Percentiles rank a stretch among this genome's conserved stretches.
phyloP scores from a whole-genome alignment of 75 land plant species.

The Larix kaempferi region DNA sequence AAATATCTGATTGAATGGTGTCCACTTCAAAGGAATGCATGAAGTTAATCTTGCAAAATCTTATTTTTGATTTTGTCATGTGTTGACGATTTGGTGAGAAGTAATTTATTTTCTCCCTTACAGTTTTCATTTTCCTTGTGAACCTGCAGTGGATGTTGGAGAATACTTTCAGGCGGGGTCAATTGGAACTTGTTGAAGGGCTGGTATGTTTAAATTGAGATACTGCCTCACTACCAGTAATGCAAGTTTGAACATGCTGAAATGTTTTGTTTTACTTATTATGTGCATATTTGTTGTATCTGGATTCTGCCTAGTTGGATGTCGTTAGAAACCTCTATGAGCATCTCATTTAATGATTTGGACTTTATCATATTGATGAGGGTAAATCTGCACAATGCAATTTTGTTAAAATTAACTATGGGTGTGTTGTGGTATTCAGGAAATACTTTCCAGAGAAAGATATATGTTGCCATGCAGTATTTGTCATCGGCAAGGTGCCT shows the following conservation, averaged over 20 bases:
- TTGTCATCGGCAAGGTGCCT: slow-evolving; percentile 70
- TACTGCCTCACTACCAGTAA: not conserved
- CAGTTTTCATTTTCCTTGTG: not conserved
- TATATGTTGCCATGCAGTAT: slow-evolving; percentile 47
- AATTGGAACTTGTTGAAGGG: slow-evolving; percentile 58
- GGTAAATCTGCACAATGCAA: not conserved
- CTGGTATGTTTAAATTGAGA: slow-evolving; percentile 54
- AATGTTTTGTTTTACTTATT: not conserved
- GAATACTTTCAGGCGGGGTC: slow-evolving; percentile 65
- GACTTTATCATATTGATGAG: not conserved
- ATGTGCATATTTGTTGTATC: not conserved
- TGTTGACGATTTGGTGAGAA: not conserved
- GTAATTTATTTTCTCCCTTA: not conserved
- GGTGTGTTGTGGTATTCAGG: slow-evolving; percentile 34
- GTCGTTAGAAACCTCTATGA: not conserved
- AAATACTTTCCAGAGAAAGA: slow-evolving; percentile 34
- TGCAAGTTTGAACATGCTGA: not conserved
- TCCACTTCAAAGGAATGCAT: not conserved
- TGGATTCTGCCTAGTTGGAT: not conserved
- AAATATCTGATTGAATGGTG: too few species aligned
- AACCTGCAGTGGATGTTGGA: slow-evolving; percentile 74
- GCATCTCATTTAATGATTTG: not conserved
- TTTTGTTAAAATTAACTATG: not conserved
- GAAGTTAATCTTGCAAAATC: not conserved
- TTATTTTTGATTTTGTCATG: not conserved